Percentiles rank a stretch among this genome's conserved stretches.
phyloP scores from a whole-genome alignment of 352 stramenopile species.

The Phytopythium aichiense region DNA sequence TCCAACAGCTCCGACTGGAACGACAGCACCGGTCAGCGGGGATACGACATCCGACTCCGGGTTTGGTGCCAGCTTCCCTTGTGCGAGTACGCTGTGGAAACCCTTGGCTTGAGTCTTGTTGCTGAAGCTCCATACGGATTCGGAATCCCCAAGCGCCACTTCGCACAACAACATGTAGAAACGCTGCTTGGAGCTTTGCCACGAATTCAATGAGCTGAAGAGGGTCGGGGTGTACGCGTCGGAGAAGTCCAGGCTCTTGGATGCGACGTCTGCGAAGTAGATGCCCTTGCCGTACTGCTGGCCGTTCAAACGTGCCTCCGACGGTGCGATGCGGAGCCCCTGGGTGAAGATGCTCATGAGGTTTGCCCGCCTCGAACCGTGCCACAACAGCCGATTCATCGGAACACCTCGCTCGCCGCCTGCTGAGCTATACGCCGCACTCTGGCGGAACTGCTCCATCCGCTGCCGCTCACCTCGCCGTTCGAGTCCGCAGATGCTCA shows the following conservation, averaged over 20 bases:
- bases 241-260: conserved; percentile 72
- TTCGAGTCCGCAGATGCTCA: conserved; percentile 57
- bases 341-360: conserved; percentile 82
- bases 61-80: neutral
- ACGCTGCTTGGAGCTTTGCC: conserved; percentile 11
- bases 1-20: neutral
- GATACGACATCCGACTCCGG: neutral
- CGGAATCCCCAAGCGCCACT: conserved; percentile 45
- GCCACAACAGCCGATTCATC: conserved; percentile 70
- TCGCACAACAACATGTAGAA: conserved; percentile 74
- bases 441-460: conserved; percentile 16
- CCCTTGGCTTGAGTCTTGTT: neutral
- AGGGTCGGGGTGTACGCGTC: conserved; percentile 33
- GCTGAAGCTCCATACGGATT: neutral
- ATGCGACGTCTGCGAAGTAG: conserved; percentile 79
- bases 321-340: conserved; percentile 80
- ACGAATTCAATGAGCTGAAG: neutral
- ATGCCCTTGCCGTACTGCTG: conserved; percentile 82
- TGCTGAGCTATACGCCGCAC: neutral
- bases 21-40: neutral
- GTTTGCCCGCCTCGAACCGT: conserved; percentile 79
- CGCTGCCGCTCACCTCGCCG: conserved; percentile 51
- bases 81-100: neutral
- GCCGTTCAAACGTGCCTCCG: conserved; percentile 66
- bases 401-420: conserved; percentile 23